Base-by-base conservation (phyloP, 2,329 filamentous ascomycete species). In the Fonsecaea erecta region DNA sequence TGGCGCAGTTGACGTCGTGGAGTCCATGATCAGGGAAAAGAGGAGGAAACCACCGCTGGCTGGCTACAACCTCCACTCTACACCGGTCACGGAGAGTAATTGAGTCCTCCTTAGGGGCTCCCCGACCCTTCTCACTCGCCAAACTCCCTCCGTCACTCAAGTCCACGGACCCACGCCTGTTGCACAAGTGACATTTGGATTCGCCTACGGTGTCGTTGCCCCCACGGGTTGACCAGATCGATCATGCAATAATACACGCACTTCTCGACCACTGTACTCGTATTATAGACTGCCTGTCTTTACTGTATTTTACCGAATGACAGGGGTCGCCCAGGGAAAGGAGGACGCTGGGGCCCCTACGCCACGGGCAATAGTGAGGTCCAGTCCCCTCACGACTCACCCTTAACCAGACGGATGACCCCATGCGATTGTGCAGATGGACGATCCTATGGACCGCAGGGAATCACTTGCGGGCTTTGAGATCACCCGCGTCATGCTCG, bases 401-500 rank as follows among this genome's bases (percentile, higher is more conserved):
- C 52, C 43, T 57, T 55, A 34, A 34, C 28, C n/a, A 30, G n/a
- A 53, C 16, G 37, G 12, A 46, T 28, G 32, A 56, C n/a, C 40
- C n/a, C 62, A 64, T 64, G 57, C 57, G 65, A 67, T 67, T 64
- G 60, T 18, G 53, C 40, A 53, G 56, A 52, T 61, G 46, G 46
- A 48, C 34, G 46, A 62, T 63, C 46, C 59, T 64, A 48, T 65
- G 56, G 56, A 30, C 63, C 66, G 56, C 61, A 64, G 65, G 60
- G 43, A 48, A 68, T 59, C 63, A 59, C 34, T 58, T 60, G 61
- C 46, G 60, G 26, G 43, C 48, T 30, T 63, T 63, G 28, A 54
- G 66, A 68, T 68, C 66, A 30, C 66, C 63, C 63, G 63, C 63
- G 58, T 67, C 65, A 65, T 62, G 57, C 60, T 68, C 66, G 66